A percentile compares a stretch with the other conserved stretches of the same genome.
Evolutionary conservation across 768 basidiomycete species (phyloP).

Genomic region (Boletus patriciae): DNA sequence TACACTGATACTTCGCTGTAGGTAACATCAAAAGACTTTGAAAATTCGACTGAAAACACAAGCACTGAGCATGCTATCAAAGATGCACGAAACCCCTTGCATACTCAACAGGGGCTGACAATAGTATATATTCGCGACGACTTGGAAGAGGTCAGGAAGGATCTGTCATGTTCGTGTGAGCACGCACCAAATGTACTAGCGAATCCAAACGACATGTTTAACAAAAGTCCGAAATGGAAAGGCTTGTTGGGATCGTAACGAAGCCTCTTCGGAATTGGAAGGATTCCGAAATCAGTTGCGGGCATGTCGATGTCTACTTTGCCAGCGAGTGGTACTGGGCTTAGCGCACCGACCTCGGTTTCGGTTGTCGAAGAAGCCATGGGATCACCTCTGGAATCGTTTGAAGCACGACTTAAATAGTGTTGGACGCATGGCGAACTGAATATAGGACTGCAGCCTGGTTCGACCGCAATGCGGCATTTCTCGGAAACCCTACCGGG

Average conservation of each 20-base stretch:
- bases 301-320: not conserved
- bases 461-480: no score
- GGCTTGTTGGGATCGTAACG: slow-evolving; percentile 50
- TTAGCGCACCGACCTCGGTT: not conserved
- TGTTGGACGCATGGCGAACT: not conserved
- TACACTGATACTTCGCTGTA: slow-evolving; percentile 38
- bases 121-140: slow-evolving; percentile 78
- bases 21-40: slow-evolving; percentile 41
- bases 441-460: not conserved
- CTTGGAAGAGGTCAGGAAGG: slow-evolving; percentile 32
- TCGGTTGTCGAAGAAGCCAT: slow-evolving; percentile 19
- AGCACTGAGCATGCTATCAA: not conserved
- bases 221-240: slow-evolving; percentile 49
- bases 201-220: slow-evolving; percentile 65
- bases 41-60: slow-evolving; percentile 31
- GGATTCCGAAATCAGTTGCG: slow-evolving; percentile 55
- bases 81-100: slow-evolving; percentile 15
- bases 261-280: slow-evolving; percentile 60
- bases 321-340: not conserved
- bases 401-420: slow-evolving; percentile 15
- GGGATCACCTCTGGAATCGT: not conserved
- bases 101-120: slow-evolving; percentile 76
- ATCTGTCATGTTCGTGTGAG: not conserved
- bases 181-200: slow-evolving; percentile 49
- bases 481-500: no score